These are phyloP conservation scores for Mycosarcoma maydis DNA, from an alignment of 1,284 basidiomycete genomes.

Conservation along the genomic window DNA sequence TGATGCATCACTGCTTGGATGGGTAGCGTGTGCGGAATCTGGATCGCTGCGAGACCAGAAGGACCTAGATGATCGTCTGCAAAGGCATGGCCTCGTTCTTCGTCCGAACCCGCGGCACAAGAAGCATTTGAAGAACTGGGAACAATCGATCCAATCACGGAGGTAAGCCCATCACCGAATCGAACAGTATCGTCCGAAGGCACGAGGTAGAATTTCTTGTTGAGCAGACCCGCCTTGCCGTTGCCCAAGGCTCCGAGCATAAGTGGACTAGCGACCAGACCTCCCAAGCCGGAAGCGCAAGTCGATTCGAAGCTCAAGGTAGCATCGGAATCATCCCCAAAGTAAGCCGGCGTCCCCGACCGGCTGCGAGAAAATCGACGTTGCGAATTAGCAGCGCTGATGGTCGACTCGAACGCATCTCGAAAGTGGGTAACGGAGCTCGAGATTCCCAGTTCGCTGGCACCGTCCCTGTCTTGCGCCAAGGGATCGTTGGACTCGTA, in stretches of 20 bases:
- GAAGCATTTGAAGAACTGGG: constrained; percentile 1
- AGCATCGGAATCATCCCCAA: constrained; percentile 9
- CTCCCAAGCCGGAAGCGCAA: constrained; percentile 29
- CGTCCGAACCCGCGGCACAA: constrained; percentile 7
- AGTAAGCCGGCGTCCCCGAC: constrained; percentile 16
- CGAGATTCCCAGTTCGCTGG: constrained; percentile 48
- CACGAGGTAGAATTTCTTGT: constrained; percentile 75
- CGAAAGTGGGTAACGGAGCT: constrained; percentile 47
- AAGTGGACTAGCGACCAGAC: constrained; percentile 39
- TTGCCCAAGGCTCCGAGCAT: constrained; percentile 32
- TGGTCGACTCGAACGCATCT: constrained; percentile 26
- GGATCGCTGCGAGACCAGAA: constrained; percentile 30
- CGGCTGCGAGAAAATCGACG: constrained; percentile 26
- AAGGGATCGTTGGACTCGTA: constrained; percentile 3
- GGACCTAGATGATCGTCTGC: constrained; percentile 31
- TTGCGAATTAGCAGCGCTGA: constrained; percentile 7
- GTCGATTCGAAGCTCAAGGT: constrained; percentile 9
- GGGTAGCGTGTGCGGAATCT: constrained; percentile 39
- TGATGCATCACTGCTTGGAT: constrained; percentile 24
- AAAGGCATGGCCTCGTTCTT: constrained; percentile 12
- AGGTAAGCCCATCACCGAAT: constrained; percentile 77
- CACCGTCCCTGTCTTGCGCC: constrained; percentile 18
- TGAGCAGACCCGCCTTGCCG: constrained; percentile 28
- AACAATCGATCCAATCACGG: constrained; percentile 33
- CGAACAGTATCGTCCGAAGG: constrained; percentile 80